Conservation (phyloP, 345 rosid species). For the Euphorbia peplus region DNA sequence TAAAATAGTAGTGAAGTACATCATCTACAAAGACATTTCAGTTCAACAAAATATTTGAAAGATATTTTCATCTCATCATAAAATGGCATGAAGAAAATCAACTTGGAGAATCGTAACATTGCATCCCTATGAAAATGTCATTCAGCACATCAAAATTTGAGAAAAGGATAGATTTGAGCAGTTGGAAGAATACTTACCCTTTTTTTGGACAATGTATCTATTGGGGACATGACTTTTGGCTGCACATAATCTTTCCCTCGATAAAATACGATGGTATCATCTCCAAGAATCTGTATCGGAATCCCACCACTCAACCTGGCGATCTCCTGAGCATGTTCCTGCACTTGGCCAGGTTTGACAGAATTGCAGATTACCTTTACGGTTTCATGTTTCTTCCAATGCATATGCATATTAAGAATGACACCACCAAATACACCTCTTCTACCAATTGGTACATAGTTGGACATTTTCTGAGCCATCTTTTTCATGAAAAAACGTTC, state of each 20-base stretch:
- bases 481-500: slow-evolving; percentile 77
- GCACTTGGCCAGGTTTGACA: slow-evolving; percentile 72
- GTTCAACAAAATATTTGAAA: not conserved
- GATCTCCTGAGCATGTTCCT: slow-evolving; percentile 60
- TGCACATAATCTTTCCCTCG: slow-evolving; percentile 82
- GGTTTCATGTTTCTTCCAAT: slow-evolving; percentile 93
- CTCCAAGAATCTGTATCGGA: slow-evolving; percentile 68
- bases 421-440: slow-evolving; percentile 92
- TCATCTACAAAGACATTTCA: not conserved
- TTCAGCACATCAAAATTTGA: not conserved
- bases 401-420: slow-evolving; percentile 91
- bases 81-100: not conserved
- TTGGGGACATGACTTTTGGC: slow-evolving; percentile 88
- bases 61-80: not conserved
- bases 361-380: slow-evolving; percentile 89
- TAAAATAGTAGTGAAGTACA: not conserved
- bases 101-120: not conserved
- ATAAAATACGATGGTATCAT: slow-evolving; percentile 73
- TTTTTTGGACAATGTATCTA: slow-evolving; percentile 86
- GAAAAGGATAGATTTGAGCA: not conserved
- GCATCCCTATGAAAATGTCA: not conserved
- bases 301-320: slow-evolving; percentile 87
- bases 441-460: slow-evolving; percentile 78
- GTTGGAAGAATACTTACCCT: slow-evolving; percentile 36
- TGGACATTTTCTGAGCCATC: slow-evolving; percentile 84